These are phyloP conservation scores for Micractinium sp. DNA, from an alignment of 139 green algal genomes.

Conservation along the genomic window DNA sequence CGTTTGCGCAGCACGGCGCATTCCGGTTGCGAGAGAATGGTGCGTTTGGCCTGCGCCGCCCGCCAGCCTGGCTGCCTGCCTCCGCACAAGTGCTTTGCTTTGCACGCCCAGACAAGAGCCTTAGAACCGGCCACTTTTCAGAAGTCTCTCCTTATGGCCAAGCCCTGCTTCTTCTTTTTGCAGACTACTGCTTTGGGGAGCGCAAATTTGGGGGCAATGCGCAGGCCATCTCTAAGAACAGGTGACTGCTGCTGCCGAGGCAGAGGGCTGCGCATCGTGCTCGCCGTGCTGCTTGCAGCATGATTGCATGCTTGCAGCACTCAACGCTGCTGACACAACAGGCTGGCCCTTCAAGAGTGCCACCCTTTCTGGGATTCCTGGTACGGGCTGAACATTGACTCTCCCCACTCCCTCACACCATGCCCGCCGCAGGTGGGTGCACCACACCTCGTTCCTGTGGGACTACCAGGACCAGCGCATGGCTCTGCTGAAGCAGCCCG, in stretches of 20 bases:
- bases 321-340: too few species aligned
- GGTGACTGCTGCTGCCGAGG: background rate
- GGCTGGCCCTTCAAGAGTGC: too few species aligned
- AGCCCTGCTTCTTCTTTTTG: background rate
- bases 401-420: too few species aligned
- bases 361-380: too few species aligned
- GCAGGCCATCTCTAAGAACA: slow-evolving; percentile 90
- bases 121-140: too few species aligned
- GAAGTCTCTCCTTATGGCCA: too few species aligned
- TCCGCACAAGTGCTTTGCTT: too few species aligned
- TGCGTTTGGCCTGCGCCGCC: too few species aligned
- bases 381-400: too few species aligned
- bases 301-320: background rate
- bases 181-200: slow-evolving; percentile 90
- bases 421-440: slow-evolving; percentile 76
- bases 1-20: slow-evolving; percentile 68
- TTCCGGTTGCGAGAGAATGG: slow-evolving; percentile 76
- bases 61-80: too few species aligned
- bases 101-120: too few species aligned
- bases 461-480: slow-evolving; percentile 84
- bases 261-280: background rate
- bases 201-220: slow-evolving; percentile 98
- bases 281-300: background rate
- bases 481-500: slow-evolving; percentile 79
- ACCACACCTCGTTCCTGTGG: slow-evolving; percentile 99